These are phyloP conservation scores for Rhododendron molle DNA, from an alignment of 148 eudicot species.

Conservation along the genomic window DNA sequence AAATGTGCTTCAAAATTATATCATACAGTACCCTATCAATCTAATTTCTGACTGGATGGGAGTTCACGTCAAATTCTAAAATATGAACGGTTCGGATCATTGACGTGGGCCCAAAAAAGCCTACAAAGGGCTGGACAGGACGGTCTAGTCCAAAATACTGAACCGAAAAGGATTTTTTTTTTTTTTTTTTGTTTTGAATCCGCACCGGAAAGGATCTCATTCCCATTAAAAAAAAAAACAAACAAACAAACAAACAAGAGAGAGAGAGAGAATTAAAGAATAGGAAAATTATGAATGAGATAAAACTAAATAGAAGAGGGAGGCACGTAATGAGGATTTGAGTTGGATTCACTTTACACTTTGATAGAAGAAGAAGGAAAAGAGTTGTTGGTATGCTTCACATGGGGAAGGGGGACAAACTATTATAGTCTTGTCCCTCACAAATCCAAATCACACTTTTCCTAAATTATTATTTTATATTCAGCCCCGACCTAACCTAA, in stretches of 20 bases:
- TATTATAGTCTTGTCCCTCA: not conserved
- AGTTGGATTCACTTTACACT: constrained; percentile 32
- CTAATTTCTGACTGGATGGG: no score
- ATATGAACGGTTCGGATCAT: no score
- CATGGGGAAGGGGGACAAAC: constrained; percentile 30
- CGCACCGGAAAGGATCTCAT: no score
- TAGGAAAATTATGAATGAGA: not conserved
- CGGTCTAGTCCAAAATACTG: not conserved
- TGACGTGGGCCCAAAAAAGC: not conserved
- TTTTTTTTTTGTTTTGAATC: no score
- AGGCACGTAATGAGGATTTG: constrained; percentile 21
- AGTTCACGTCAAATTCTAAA: not conserved
- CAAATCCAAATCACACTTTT: constrained; percentile 23
- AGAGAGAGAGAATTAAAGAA: not conserved
- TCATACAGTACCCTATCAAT: not conserved
- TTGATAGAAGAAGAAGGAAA: constrained; percentile 28
- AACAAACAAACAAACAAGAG: no score
- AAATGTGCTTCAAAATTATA: no score
- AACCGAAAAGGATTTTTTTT: no score
- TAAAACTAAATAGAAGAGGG: constrained; percentile 7
- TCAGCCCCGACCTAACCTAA: constrained; percentile 10
- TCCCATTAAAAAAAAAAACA: not conserved
- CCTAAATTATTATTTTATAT: constrained; percentile 20
- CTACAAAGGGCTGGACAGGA: not conserved
- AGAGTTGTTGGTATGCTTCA: constrained; percentile 22